Base-by-base conservation (phyloP, 139 green algal species). In the Micractinium sp. region DNA sequence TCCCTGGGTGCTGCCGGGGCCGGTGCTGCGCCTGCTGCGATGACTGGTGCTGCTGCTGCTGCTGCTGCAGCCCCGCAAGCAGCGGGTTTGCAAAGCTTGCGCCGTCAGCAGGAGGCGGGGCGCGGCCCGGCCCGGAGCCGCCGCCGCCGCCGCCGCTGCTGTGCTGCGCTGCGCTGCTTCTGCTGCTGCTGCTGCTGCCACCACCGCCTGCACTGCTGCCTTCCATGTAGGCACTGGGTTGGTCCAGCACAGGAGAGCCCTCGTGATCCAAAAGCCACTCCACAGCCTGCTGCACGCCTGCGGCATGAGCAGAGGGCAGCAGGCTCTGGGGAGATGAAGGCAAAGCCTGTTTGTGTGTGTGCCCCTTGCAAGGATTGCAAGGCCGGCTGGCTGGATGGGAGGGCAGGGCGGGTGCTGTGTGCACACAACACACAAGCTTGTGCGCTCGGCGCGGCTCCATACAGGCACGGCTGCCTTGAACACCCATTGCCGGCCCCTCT, bases 191-290 rank as follows among this genome's bases (percentile, higher is more conserved):
- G 63, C 83, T 5, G 66, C 82, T 78, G 82, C 63, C n/a, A 41
- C 79, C 75, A 14, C 13, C 33, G 73, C n/a, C 73, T n/a, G n/a
- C n/a, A 23, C n/a, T 22, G 82, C 25, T 67, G 36, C 7, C 41
- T 0, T 71, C 38, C 33, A 82, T 20, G 66, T 36, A 81, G 0
- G 84, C 69, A 41, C 69, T 88, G 39, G 84, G 84, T 19, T 88
- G 69, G 41, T 88, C 84, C 31, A 88, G 39, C 0, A 31, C 69
- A 9, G 67, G 69, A 0, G 84, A 88, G 5, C 84, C 84, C 19
- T 88, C 56, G n/a, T 88, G 80, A 41, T 90, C 78, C 33, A 90
- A n/a, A 75, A 94, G 77, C 92, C 92, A 94, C 18, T 90, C 67
- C 18, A 92, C 69, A 3, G 91, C 91, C 29, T 91, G 60, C 56